Conservation (phyloP, 2,329 filamentous ascomycete genomes). For the Moelleriella libera region DNA sequence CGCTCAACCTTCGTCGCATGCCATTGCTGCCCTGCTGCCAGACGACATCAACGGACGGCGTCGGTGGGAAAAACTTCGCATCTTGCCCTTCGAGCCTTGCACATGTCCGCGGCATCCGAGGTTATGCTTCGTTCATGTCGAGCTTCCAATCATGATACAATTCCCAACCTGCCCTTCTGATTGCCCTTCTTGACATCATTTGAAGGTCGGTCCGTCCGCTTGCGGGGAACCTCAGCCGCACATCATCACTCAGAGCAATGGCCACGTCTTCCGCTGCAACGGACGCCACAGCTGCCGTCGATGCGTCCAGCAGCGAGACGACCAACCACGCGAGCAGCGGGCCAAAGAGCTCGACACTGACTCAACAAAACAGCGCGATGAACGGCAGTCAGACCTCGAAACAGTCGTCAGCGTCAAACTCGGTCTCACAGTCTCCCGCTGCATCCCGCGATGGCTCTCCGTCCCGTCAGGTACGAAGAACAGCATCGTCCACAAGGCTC, state of each 20-base stretch:
- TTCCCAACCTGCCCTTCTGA: neutral
- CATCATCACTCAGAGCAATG: slow-evolving; percentile 12
- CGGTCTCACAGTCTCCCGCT: slow-evolving; percentile 20
- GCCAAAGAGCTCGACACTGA: slow-evolving; percentile 1
- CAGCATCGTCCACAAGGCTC: slow-evolving; percentile 19
- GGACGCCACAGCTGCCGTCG: slow-evolving; percentile 6
- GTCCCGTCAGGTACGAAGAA: slow-evolving; percentile 21
- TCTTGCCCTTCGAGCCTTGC: neutral
- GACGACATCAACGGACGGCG: neutral
- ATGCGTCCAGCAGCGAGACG: slow-evolving; percentile 6
- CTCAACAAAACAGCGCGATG: slow-evolving; percentile 7
- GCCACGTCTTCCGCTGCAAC: slow-evolving; percentile 16
- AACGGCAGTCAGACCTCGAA: slow-evolving; percentile 17
- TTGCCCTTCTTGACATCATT: slow-evolving; percentile 13
- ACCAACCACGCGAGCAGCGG: neutral
- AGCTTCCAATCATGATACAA: slow-evolving; percentile 20
- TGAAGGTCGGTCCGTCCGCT: neutral
- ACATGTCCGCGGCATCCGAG: slow-evolving; percentile 1
- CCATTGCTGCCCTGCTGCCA: neutral
- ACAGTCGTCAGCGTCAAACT: slow-evolving; percentile 22
- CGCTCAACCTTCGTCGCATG: neutral
- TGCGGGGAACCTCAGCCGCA: neutral
- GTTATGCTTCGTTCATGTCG: slow-evolving; percentile 11
- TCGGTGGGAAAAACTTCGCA: too few species aligned
- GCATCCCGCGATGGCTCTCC: slow-evolving; percentile 34